These are phyloP conservation scores for Medicago lupulina DNA, from an alignment of 306 rosid genomes.

Conservation along the genomic window DNA sequence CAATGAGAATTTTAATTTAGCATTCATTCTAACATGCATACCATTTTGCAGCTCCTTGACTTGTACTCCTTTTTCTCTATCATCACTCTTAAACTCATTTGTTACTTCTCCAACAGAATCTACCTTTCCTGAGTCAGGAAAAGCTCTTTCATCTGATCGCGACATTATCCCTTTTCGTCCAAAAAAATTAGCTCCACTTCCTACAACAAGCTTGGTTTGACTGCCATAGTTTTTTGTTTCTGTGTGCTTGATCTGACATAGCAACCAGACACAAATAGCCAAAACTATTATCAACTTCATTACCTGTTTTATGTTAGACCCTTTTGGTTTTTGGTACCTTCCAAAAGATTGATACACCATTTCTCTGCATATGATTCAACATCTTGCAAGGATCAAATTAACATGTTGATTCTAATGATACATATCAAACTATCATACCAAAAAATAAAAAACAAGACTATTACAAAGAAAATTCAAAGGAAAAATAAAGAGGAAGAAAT, in stretches of 20 bases:
- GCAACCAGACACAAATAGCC: conserved; percentile 51
- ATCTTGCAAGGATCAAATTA: conserved; percentile 27
- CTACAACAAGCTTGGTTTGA: conserved; percentile 23
- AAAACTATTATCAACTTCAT: conserved; percentile 48
- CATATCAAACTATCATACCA: background rate
- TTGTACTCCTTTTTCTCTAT: background rate
- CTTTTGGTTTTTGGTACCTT: conserved; percentile 50
- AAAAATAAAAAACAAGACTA: background rate
- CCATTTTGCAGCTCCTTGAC: background rate
- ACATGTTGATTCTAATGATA: conserved; percentile 12
- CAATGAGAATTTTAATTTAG: background rate
- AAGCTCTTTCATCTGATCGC: conserved; percentile 16
- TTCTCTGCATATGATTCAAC: conserved; percentile 38
- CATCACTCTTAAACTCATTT: background rate
- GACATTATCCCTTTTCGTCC: conserved; percentile 48
- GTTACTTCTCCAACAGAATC: conserved; percentile 32
- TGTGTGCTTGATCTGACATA: conserved; percentile 50
- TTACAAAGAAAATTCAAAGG: conserved; percentile 6
- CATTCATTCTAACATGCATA: background rate
- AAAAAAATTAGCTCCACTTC: conserved; percentile 11
- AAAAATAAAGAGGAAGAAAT: conserved; percentile 14
- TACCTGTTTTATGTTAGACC: conserved; percentile 43
- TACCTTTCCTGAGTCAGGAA: conserved; percentile 34
- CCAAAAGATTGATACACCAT: conserved; percentile 50
- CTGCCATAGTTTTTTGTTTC: conserved; percentile 9